Conservation (phyloP, 148 eudicot genomes). For the Amaranthus palmeri region DNA sequence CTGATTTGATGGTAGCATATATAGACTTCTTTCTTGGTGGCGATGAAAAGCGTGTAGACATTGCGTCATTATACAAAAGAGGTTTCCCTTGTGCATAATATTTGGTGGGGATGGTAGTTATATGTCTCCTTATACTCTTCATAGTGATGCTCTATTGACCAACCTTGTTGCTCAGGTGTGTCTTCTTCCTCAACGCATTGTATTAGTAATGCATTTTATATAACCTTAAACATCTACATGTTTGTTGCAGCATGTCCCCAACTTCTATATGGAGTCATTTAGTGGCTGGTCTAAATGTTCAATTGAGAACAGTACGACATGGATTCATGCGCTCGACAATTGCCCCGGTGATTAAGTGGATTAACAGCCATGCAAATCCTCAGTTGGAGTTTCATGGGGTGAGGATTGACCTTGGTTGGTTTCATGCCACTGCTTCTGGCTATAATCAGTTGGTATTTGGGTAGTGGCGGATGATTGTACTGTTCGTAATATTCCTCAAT, state of each 20-base stretch:
- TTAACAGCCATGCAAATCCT: slow-evolving; percentile 68
- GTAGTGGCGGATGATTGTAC: slow-evolving; percentile 54
- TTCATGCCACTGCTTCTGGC: slow-evolving; percentile 76
- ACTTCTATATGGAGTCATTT: slow-evolving; percentile 73
- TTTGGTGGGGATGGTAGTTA: slow-evolving; percentile 92
- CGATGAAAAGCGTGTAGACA: slow-evolving; percentile 77
- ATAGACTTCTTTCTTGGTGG: slow-evolving; percentile 88
- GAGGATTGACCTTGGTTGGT: slow-evolving; percentile 76
- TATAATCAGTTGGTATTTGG: slow-evolving; percentile 68
- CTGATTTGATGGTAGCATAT: slow-evolving; percentile 75
- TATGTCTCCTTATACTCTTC: slow-evolving; percentile 79
- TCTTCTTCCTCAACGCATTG: not conserved
- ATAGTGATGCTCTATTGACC: slow-evolving; percentile 59
- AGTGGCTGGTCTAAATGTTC: slow-evolving; percentile 80
- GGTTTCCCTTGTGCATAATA: slow-evolving; percentile 83
- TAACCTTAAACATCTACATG: not conserved
- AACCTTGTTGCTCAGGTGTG: slow-evolving; percentile 79
- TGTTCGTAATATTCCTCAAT: slow-evolving; percentile 31
- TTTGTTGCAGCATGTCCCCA: slow-evolving; percentile 68
- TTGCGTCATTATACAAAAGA: slow-evolving; percentile 62
- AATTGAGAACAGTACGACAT: slow-evolving; percentile 68
- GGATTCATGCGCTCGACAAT: slow-evolving; percentile 60
- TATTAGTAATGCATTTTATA: slow-evolving; percentile 1
- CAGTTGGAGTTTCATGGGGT: slow-evolving; percentile 82
- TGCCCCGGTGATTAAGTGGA: slow-evolving; percentile 60